Base-by-base conservation (phyloP, 1,284 basidiomycete species). In the Fistulinella cinereoalba region DNA sequence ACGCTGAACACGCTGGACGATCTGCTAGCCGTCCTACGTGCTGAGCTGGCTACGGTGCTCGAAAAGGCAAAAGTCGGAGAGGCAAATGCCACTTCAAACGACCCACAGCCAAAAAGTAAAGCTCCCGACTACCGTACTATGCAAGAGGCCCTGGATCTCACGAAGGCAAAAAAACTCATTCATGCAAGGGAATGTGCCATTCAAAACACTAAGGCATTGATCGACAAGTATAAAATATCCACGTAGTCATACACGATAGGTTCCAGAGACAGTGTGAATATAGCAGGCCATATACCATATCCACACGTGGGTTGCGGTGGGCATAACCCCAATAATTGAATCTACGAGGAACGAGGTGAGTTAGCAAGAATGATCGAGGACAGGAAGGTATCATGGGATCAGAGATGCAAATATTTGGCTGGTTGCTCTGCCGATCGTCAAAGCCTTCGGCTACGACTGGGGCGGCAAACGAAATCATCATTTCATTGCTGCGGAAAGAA, bases 1-100 rank as follows among this genome's bases (percentile, higher is more conserved):
- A 79, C 79, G 18, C 68, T 91, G n/a, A 64, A 59, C 4, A 76
- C 71, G 2, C 70, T 90, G 19, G 88, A 91, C 57, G 75, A 74
- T 34, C 70, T 82, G 19, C 70, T 91, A 28, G 66, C 70, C 3
- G 67, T 71, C 15, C 68, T 86, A 24, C 79, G 87, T 6, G 58
- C 66, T 6, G 73, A 82, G 47, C 65, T 83, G 13, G 69, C 73
- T n/a, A 34, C 33, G 11, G 8, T 27, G 2, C 39, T 40, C 56
- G 22, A 51, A 24, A 31, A 47, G 3, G 31, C 49, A n/a, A 46
- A 33, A 24, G 37, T 43, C n/a, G n/a, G n/a, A n/a, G n/a, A n/a
- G n/a, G n/a, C n/a, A n/a, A n/a, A n/a, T n/a, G 3, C 11, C 15
- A 6, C 23, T 10, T 12, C 29, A 4, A 43, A 39, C 5, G 10